Evolutionary conservation across 2,329 filamentous ascomycete species (phyloP).

Genomic region (Aspergillus sp.): DNA sequence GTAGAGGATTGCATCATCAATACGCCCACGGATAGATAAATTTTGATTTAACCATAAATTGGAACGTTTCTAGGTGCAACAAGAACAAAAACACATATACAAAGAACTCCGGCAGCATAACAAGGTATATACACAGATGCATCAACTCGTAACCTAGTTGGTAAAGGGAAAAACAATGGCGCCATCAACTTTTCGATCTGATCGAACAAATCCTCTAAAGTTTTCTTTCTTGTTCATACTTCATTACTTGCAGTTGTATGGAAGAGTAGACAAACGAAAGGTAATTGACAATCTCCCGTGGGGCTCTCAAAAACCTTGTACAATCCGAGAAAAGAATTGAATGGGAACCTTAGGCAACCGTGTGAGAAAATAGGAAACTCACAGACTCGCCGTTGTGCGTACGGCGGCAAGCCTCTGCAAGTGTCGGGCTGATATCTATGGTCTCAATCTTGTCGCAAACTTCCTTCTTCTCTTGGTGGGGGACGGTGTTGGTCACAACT

Average conservation of each 20-base stretch:
- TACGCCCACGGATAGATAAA: not conserved
- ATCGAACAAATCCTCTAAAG: not conserved
- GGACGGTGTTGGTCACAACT: slow-evolving; percentile 89
- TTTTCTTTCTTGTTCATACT: slow-evolving; percentile 8
- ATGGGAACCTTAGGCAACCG: slow-evolving; percentile 34
- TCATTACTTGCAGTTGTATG: slow-evolving; percentile 10
- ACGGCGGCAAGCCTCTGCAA: slow-evolving; percentile 50
- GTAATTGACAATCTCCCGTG: not conserved
- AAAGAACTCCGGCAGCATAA: slow-evolving; percentile 4
- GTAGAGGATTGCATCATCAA: not conserved
- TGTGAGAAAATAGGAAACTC: slow-evolving; percentile 52
- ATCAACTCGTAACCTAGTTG: not conserved
- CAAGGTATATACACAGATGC: slow-evolving; percentile 10
- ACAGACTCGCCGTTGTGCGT: slow-evolving; percentile 55
- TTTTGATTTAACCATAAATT: not conserved
- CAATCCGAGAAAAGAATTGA: not conserved
- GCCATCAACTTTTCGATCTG: slow-evolving; percentile 8
- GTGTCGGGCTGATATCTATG: slow-evolving; percentile 85
- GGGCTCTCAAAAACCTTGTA: not conserved
- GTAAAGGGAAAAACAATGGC: slow-evolving; percentile 1
- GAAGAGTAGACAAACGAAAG: slow-evolving; percentile 1
- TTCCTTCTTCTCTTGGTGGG: slow-evolving; percentile 76
- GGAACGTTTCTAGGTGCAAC: not conserved
- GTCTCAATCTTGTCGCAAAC: slow-evolving; percentile 78
- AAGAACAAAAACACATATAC: not conserved